Conservation (phyloP, 2,329 filamentous ascomycete genomes). For the Monosporascus sp. region DNA sequence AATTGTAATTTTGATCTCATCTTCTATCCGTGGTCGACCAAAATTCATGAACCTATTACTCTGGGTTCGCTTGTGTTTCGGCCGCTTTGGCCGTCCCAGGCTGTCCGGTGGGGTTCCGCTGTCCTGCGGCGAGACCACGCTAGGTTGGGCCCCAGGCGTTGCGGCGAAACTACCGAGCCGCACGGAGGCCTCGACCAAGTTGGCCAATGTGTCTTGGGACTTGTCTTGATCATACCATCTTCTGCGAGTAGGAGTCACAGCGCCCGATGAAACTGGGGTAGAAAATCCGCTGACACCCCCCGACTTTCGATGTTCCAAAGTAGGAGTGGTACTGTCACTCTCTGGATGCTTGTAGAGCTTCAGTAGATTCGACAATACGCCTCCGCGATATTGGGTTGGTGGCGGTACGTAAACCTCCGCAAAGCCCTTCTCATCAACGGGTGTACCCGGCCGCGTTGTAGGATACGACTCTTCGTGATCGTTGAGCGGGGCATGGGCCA, state of each 20-base stretch:
- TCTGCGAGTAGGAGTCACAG: constrained; percentile 36
- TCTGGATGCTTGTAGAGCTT: constrained; percentile 40
- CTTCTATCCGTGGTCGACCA: constrained; percentile 35
- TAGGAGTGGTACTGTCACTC: constrained; percentile 12
- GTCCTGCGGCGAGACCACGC: neutral
- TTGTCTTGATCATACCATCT: constrained; percentile 46
- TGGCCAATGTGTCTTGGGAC: constrained; percentile 42
- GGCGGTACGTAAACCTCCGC: constrained; percentile 36
- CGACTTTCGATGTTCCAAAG: constrained; percentile 22
- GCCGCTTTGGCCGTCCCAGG: constrained; percentile 25
- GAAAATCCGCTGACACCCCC: constrained; percentile 20
- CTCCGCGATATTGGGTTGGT: constrained; percentile 37
- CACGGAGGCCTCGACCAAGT: constrained; percentile 42
- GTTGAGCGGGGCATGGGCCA: constrained; percentile 4
- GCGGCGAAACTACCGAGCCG: constrained; percentile 31
- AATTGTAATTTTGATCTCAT: constrained; percentile 41
- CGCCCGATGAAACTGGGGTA: constrained; percentile 34
- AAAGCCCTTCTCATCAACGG: constrained; percentile 30
- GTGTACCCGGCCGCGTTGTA: constrained; percentile 13
- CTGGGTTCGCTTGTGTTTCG: constrained; percentile 30
- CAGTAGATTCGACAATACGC: constrained; percentile 40
- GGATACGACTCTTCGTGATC: constrained; percentile 5
- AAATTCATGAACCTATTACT: constrained; percentile 31
- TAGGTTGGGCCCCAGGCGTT: constrained; percentile 2
- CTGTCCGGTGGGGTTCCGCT: constrained; percentile 10